Evolutionary conservation across 2,329 filamentous ascomycete species (phyloP).

Genomic region (Fusarium sp.): DNA sequence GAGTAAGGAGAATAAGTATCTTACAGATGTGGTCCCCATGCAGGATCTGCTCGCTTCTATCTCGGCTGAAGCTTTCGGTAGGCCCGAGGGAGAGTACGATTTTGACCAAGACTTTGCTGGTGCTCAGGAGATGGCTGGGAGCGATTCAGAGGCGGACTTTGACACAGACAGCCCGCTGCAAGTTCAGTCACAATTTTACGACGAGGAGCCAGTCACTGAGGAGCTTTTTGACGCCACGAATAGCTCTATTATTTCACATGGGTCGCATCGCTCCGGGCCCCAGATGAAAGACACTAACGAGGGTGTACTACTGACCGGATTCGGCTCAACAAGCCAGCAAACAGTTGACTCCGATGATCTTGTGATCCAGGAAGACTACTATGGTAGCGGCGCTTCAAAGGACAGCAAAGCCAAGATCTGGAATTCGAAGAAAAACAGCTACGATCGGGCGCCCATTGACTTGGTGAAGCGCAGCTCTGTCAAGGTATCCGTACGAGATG

Average conservation of each 20-base stretch:
- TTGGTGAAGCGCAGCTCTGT: constrained; percentile 76
- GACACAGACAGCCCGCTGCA: constrained; percentile 50
- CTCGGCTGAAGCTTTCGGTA: constrained; percentile 82
- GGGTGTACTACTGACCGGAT: constrained; percentile 48
- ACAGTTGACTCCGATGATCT: constrained; percentile 70
- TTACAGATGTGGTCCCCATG: constrained; percentile 85
- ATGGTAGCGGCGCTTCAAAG: constrained; percentile 68
- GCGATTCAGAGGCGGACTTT: constrained; percentile 45
- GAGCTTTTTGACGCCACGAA: constrained; percentile 60
- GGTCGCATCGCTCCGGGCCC: constrained; percentile 19
- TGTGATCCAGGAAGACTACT: constrained; percentile 81
- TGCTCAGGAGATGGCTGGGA: constrained; percentile 59
- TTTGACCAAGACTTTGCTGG: constrained; percentile 71
- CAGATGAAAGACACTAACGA: constrained; percentile 51
- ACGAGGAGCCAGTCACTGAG: constrained; percentile 54
- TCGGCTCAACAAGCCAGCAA: constrained; percentile 42
- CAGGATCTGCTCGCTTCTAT: constrained; percentile 91
- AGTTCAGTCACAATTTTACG: constrained; percentile 59
- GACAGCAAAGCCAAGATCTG: constrained; percentile 78
- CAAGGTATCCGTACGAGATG: constrained; percentile 80
- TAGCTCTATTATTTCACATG: constrained; percentile 43
- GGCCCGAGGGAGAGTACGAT: constrained; percentile 68
- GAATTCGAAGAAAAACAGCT: constrained; percentile 80
- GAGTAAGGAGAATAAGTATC: constrained; percentile 84
- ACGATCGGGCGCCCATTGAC: constrained; percentile 70